Percentiles rank a stretch among this genome's conserved stretches.
Conservation (phyloP, 75 land plant species). For the Ceratopteris richardii region DNA sequence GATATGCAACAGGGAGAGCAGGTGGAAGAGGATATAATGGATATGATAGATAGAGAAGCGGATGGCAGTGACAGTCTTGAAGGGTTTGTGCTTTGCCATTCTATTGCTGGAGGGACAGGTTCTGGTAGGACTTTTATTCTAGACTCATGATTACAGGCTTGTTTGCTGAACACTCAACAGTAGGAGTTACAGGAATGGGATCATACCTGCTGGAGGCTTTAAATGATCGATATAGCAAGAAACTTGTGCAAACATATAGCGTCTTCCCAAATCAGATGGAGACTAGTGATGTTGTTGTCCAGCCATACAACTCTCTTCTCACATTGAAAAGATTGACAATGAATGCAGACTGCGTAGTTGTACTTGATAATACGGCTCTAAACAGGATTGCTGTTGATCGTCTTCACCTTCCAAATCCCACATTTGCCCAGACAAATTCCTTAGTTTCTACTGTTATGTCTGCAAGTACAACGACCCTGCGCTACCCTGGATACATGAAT, state of each 20-base stretch:
- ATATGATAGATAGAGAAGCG: slow-evolving; percentile 99
- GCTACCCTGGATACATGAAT: slow-evolving; percentile 99
- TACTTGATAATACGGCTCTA: slow-evolving; percentile 95
- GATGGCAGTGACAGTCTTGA: slow-evolving; percentile 99
- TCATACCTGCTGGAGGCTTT: slow-evolving; percentile 94
- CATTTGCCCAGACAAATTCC: slow-evolving; percentile 97
- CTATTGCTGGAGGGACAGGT: slow-evolving; percentile 99
- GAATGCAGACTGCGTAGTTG: slow-evolving; percentile 99
- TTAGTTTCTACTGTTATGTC: slow-evolving; percentile 99
- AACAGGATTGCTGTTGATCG: slow-evolving; percentile 99
- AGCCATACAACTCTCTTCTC: slow-evolving; percentile 94
- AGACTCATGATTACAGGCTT: neutral
- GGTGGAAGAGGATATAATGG: slow-evolving; percentile 98
- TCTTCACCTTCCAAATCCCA: slow-evolving; percentile 85
- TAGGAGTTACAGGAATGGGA: slow-evolving; percentile 78
- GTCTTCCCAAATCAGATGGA: slow-evolving; percentile 99
- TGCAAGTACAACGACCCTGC: slow-evolving; percentile 97
- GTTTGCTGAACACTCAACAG: too few relatives aligned
- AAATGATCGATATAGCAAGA: slow-evolving; percentile 98
- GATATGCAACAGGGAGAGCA: slow-evolving; percentile 62
- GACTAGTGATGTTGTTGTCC: slow-evolving; percentile 99
- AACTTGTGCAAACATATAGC: slow-evolving; percentile 97
- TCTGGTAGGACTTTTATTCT: slow-evolving; percentile 50
- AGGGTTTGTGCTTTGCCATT: slow-evolving; percentile 98
- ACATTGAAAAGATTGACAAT: slow-evolving; percentile 95